phyloP scores from a whole-genome alignment of 2,329 filamentous ascomycete genomes.

The Claviceps spartinae region DNA sequence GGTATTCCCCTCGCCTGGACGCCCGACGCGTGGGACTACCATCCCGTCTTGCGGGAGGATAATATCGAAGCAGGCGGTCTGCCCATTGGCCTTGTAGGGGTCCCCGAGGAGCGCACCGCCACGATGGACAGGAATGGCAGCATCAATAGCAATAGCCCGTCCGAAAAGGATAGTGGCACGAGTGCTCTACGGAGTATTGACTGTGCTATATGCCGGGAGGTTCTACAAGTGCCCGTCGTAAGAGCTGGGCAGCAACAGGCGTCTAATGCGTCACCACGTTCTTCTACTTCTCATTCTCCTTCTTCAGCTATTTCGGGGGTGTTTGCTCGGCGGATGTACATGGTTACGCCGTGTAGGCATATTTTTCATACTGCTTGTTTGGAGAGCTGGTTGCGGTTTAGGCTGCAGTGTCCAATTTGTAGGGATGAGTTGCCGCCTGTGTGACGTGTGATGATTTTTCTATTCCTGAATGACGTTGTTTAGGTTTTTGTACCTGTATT shows the following conservation, averaged over 20 bases:
- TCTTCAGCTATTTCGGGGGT: constrained; percentile 46
- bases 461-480: no score
- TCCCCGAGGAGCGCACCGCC: constrained; percentile 7
- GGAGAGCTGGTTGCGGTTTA: constrained; percentile 91
- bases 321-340: constrained; percentile 71
- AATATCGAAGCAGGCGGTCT: constrained; percentile 65
- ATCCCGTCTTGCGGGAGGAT: constrained; percentile 75
- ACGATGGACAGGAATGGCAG: not conserved
- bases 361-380: constrained; percentile 88
- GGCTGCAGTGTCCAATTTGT: constrained; percentile 90
- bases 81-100: constrained; percentile 53
- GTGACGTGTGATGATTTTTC: constrained; percentile 26
- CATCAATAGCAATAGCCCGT: no score
- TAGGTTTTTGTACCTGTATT: no score
- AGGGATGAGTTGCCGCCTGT: constrained; percentile 77
- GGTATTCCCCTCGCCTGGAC: constrained; percentile 58
- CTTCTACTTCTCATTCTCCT: not conserved
- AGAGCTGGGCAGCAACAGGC: constrained; percentile 31
- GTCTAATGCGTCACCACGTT: not conserved
- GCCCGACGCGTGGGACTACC: constrained; percentile 84
- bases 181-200: constrained; percentile 45
- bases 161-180: constrained; percentile 6
- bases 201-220: constrained; percentile 89
- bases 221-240: constrained; percentile 77
- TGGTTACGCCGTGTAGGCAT: constrained; percentile 94